Base-by-base conservation (phyloP, 768 basidiomycete genomes). In the Rhizopogon rudus region DNA sequence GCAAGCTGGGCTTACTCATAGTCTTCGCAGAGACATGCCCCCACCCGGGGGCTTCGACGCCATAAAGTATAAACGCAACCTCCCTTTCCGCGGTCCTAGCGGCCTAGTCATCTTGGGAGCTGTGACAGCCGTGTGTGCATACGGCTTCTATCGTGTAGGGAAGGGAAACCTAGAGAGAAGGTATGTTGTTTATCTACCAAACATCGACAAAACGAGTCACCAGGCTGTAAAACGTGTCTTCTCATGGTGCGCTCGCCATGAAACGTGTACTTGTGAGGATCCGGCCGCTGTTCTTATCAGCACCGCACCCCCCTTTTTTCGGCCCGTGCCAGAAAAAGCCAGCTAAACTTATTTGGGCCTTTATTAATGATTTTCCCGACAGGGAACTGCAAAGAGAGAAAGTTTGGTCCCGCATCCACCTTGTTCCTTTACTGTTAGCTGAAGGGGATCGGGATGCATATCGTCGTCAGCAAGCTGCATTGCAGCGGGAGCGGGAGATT, bases 331-430 rank as follows among this genome's bases (percentile, higher is more conserved):
- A 66, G 71, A 71, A 61, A 68, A 74, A 63, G 68, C 65, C 71
- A 71, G 65, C 61, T 58, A 66, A 68, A 70, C 66, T 76, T 72
- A 76, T 77, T 71, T 71, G 72, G 73, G 75, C 66, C 63, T 62
- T 13, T 33, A 33, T 8, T 25, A 33, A 69, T 58, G 46, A 58
- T 66, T 67, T 68, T 67, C 70, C 68, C 57, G 63, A 64, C 77
- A 98, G 96, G 72, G 96, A 99, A 75, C 79, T 98, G 41, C 78
- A 88, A 69, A 82, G 96, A 60, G 96, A 99, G 76, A 88, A 89
- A 73, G 84, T 85, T 37, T 98, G 96, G 96, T 91, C 94, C 56
- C 84, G 96, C 60, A 93, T 99, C 67, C 86, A 98, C 75, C 81
- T 97, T 35, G 87, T 94, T 33, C 97, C 96, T 9, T 70, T 98